A percentile compares a stretch with the other conserved stretches of the same genome.
Evolutionary conservation across 2,329 filamentous ascomycete genomes (phyloP).

Genomic region (Fusarium scirpi): DNA sequence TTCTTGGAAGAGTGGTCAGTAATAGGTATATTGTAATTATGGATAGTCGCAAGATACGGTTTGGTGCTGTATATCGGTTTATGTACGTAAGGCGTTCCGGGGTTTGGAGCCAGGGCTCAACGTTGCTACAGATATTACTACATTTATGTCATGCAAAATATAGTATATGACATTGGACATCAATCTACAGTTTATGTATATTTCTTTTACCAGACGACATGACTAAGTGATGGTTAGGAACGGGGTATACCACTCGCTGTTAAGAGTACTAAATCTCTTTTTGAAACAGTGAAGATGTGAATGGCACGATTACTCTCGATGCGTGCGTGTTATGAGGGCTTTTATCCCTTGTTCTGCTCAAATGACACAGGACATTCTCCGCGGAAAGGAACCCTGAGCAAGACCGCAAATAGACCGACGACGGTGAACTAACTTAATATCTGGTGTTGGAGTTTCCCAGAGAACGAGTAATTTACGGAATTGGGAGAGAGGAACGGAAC

Average conservation of each 20-base stretch:
- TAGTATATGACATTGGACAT: conserved; percentile 23
- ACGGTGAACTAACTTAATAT: conserved; percentile 20
- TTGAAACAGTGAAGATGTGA: conserved; percentile 2
- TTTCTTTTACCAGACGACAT: neutral
- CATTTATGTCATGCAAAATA: conserved; percentile 32
- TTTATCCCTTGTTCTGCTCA: conserved; percentile 10
- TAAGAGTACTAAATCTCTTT: neutral
- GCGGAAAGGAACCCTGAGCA: conserved; percentile 6
- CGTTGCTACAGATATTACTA: conserved; percentile 36
- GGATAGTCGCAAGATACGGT: conserved; percentile 29
- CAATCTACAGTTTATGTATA: neutral
- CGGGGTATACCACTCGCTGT: neutral
- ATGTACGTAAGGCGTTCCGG: conserved; percentile 48
- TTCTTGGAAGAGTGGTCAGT: conserved; percentile 14
- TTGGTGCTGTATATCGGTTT: conserved; percentile 33
- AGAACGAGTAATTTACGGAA: conserved; percentile 31
- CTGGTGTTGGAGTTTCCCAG: conserved; percentile 5
- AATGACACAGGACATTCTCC: conserved; percentile 18
- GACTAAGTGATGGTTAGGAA: neutral
- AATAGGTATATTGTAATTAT: conserved; percentile 27
- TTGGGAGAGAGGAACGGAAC: conserved; percentile 25
- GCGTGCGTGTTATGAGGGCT: conserved; percentile 25
- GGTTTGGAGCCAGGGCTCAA: conserved; percentile 27
- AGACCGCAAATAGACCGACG: conserved; percentile 41
- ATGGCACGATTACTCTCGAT: conserved; percentile 33